Conservation (phyloP, 805 yeast genomes). For the Limtongozyma cylindracea region DNA sequence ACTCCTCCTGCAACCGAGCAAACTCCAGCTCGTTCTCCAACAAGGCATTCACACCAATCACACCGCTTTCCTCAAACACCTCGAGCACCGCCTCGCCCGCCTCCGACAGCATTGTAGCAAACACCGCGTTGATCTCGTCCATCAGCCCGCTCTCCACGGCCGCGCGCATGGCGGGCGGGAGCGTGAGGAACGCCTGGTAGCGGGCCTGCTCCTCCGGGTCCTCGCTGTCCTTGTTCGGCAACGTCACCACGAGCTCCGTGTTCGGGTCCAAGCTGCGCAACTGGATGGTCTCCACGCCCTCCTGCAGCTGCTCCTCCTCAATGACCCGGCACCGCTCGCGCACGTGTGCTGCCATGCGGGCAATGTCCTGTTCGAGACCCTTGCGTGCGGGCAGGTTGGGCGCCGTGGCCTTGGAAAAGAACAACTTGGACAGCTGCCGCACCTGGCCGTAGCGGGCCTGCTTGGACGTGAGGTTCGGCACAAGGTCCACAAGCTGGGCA, state of each 20-base stretch:
- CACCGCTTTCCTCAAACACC: constrained; percentile 54
- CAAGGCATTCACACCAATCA: constrained; percentile 58
- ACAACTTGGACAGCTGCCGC: constrained; percentile 26
- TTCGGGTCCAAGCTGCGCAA: constrained; percentile 71
- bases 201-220: constrained; percentile 21
- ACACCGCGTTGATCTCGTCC: constrained; percentile 64
- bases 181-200: constrained; percentile 25
- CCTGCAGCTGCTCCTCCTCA: constrained; percentile 19
- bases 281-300: constrained; percentile 63
- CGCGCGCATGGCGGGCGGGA: constrained; percentile 36
- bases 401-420: constrained; percentile 37
- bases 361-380: constrained; percentile 53
- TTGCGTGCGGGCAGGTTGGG: constrained; percentile 29
- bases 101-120: constrained; percentile 42
- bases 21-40: constrained; percentile 40
- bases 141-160: constrained; percentile 54
- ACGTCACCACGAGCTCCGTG: constrained; percentile 40
- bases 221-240: no score
- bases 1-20: constrained; percentile 6
- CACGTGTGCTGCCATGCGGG: constrained; percentile 53
- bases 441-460: constrained; percentile 6
- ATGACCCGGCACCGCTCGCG: constrained; percentile 48
- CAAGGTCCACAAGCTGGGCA: constrained; percentile 14
- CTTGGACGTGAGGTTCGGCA: no score
- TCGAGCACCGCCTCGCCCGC: constrained; percentile 66